Evolutionary conservation across 805 yeast species (phyloP), one percentile per base, ranked within the genome.

Genomic region (Pichia kluyveri): DNA sequence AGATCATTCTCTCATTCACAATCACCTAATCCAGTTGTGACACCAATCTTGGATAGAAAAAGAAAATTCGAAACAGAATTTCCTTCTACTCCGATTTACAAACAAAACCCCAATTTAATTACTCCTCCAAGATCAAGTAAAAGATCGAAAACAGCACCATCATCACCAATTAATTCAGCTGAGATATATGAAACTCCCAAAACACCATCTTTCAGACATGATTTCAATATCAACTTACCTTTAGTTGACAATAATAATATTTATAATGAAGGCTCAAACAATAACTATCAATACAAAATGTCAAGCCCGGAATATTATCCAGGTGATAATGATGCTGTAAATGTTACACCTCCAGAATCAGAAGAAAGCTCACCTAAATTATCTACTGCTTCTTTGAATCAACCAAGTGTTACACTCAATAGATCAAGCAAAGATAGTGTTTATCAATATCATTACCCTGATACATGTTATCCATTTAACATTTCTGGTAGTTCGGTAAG

Each of bases 401-500:
- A 59, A 14, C 40, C 57, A 1, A 40, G 44, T 36, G 54, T 54
- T 23, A 54, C 56, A 15, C 40, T 47, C 8, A 46, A 53, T 6
- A 50, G 37, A 11, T 8, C 50, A 31, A 51, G 53, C 30, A 50
- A 54, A 38, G 57, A 59, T 40, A 54, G 62, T 12, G 57, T 62
- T 14, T 56, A 57, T 40, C 40, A 46, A 30, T 50, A 52, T 26
- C 54, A 50, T 30, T 66, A 57, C 54, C 66, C 70, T 23, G 70
- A 66, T 48, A 67, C 70, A n/a, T 61, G 69, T 44, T 66, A 67
- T 50, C 59, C 65, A 8, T 66, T 61, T 48, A 55, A 57, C 28
- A 45, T 62, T 34, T 50, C 56, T 14, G 54, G 59, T 14, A 52
- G 62, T 11, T 53, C 61, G 7, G 51, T 52, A 8, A 51, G 53